Evolutionary conservation across 2,329 filamentous ascomycete genomes (phyloP).

Genomic region (Epichloe sp.): DNA sequence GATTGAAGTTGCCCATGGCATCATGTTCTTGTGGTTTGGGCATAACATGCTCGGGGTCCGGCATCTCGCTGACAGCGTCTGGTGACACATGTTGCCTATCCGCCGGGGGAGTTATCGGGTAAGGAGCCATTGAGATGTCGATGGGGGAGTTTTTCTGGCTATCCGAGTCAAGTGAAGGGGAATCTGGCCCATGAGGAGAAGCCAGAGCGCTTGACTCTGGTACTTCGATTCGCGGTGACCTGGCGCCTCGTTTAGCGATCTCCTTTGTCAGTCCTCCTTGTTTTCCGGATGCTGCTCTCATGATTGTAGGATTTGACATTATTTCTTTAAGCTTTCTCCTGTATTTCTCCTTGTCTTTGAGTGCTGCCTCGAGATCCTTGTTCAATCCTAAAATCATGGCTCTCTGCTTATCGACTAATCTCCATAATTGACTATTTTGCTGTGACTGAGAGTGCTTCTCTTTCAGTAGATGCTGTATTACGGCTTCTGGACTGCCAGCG

Average conservation of each 20-base stretch:
- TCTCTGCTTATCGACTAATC: constrained; percentile 89
- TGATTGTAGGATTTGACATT: constrained; percentile 27
- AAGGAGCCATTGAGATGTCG: constrained; percentile 45
- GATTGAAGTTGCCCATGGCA: constrained; percentile 42
- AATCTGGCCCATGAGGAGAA: neutral
- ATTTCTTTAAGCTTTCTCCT: constrained; percentile 78
- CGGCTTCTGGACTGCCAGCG: constrained; percentile 78
- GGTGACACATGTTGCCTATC: constrained; percentile 29
- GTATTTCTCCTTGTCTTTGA: constrained; percentile 93
- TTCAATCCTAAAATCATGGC: constrained; percentile 89
- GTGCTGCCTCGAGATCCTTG: constrained; percentile 77
- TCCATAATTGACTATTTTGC: constrained; percentile 90
- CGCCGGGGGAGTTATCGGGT: constrained; percentile 51
- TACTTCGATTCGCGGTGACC: constrained; percentile 14
- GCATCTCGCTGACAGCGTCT: constrained; percentile 35
- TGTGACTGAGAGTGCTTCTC: constrained; percentile 82
- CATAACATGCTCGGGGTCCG: constrained; percentile 46
- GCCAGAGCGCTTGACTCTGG: constrained; percentile 6
- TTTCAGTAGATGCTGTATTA: constrained; percentile 76
- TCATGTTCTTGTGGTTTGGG: constrained; percentile 49
- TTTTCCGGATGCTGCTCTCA: constrained; percentile 15
- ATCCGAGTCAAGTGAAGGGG: constrained; percentile 27
- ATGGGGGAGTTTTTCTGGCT: constrained; percentile 42
- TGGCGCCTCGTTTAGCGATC: constrained; percentile 3
- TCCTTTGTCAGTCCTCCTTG: constrained; percentile 6